Evolutionary conservation across 139 green algal genomes (phyloP).

Genomic region (Picochlorum costavermella): DNA sequence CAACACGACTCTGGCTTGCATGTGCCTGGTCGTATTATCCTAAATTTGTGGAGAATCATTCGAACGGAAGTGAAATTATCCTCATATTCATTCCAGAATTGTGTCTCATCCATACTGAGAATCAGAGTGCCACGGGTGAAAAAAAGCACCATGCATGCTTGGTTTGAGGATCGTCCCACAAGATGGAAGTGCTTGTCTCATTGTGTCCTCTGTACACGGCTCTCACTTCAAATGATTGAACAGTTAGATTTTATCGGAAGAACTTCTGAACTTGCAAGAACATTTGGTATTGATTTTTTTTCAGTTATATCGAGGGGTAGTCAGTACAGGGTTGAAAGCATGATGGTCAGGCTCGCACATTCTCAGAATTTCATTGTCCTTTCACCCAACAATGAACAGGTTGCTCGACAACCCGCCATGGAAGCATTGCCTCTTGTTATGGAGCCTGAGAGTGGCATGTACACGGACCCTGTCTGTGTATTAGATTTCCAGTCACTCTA

Average conservation of each 20-base stretch:
- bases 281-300: conserved; percentile 97
- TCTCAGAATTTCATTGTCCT: conserved; percentile 87
- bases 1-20: conserved; percentile 51
- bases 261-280: conserved; percentile 77
- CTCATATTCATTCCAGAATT: conserved; percentile 74
- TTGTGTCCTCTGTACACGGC: conserved; percentile 30
- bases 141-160: conserved; percentile 52
- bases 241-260: conserved; percentile 82
- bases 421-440: conserved; percentile 92
- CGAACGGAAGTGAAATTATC: conserved; percentile 70
- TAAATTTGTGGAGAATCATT: conserved; percentile 86
- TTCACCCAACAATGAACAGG: conserved; percentile 68
- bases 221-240: conserved; percentile 76
- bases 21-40: conserved; percentile 71
- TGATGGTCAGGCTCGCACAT: conserved; percentile 86
- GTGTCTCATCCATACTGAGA: conserved; percentile 70
- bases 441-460: conserved; percentile 82
- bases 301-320: conserved; percentile 60
- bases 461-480: conserved; percentile 77
- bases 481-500: conserved; percentile 98
- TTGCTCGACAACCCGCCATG: conserved; percentile 78
- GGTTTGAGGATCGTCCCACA: conserved; percentile 56
- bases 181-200: conserved; percentile 43
- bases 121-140: conserved; percentile 61
- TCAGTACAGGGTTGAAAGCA: conserved; percentile 93